A percentile compares a stretch with the other conserved stretches of the same genome.
These are phyloP conservation scores for Pyrrhoderma noxium DNA, from an alignment of 1,284 basidiomycete species.

Conservation along the genomic window DNA sequence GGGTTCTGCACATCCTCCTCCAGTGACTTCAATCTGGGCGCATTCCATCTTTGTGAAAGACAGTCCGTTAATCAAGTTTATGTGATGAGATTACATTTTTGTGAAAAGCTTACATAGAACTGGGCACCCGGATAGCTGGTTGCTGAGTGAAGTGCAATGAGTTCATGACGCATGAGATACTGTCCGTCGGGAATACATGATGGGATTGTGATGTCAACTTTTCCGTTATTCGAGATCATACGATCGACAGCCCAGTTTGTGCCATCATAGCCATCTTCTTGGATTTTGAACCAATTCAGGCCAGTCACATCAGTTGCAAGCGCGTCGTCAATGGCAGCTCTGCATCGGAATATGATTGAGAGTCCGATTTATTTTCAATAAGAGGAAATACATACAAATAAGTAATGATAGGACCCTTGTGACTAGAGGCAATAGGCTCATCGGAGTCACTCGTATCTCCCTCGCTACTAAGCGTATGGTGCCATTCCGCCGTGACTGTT, in stretches of 20 bases:
- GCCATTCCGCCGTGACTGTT: constrained; percentile 16
- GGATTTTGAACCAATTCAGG: constrained; percentile 49
- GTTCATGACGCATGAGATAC: constrained; percentile 33
- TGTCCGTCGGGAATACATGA: constrained; percentile 30
- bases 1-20: constrained; percentile 38
- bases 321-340: constrained; percentile 10
- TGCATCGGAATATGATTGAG: background rate
- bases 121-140: constrained; percentile 19
- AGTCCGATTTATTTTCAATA: no score
- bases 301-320: constrained; percentile 34
- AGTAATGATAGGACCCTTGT: constrained; percentile 13
- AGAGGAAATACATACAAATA: no score
- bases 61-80: background rate
- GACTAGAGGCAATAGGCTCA: constrained; percentile 21
- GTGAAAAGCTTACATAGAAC: constrained; percentile 20
- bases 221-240: constrained; percentile 36
- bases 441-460: constrained; percentile 8
- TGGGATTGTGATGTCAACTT: constrained; percentile 35
- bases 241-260: constrained; percentile 33
- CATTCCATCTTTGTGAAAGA: constrained; percentile 37
- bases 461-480: constrained; percentile 13
- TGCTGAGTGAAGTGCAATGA: constrained; percentile 13
- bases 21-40: constrained; percentile 42
- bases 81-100: background rate
- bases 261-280: constrained; percentile 25